phyloP scores from a whole-genome alignment of 1,284 basidiomycete genomes.

The Cutaneotrichosporon cutaneum region DNA sequence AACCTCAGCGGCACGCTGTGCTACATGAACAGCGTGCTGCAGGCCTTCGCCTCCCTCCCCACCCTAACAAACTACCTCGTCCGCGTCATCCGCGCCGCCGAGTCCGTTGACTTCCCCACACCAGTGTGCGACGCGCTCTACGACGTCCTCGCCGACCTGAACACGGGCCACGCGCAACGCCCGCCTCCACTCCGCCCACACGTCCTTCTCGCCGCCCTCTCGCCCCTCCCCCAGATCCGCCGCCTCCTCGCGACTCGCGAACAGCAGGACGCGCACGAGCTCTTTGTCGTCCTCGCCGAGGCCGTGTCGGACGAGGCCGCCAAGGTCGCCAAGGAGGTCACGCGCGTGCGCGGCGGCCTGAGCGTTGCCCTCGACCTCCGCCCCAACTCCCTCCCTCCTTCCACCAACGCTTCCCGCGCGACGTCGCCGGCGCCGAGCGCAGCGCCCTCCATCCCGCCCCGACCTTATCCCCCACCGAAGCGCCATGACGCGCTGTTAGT shows the following conservation, averaged over 20 bases:
- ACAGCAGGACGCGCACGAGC: conserved; percentile 92
- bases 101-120: conserved; percentile 70
- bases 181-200: conserved; percentile 65
- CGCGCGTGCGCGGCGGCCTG: conserved; percentile 28
- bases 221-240: conserved; percentile 60
- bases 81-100: conserved; percentile 68
- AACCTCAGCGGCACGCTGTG: conserved; percentile 93
- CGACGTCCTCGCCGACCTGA: conserved; percentile 69
- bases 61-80: conserved; percentile 74
- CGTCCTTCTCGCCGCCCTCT: conserved; percentile 68
- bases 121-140: conserved; percentile 77
- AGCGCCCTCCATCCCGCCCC: conserved; percentile 1
- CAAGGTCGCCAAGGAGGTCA: conserved; percentile 44
- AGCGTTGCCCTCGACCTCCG: conserved; percentile 19
- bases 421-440: background rate
- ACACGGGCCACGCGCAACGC: conserved; percentile 62
- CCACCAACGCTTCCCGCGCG: background rate
- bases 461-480: conserved; percentile 5
- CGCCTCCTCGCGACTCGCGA: conserved; percentile 76
- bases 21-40: conserved; percentile 90
- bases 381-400: background rate
- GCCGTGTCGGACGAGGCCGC: conserved; percentile 75
- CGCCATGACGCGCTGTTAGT: conserved; percentile 28
- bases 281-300: conserved; percentile 87
- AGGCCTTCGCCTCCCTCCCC: conserved; percentile 78